phyloP scores from a whole-genome alignment of 768 basidiomycete genomes.

The Boletus fagicola region DNA sequence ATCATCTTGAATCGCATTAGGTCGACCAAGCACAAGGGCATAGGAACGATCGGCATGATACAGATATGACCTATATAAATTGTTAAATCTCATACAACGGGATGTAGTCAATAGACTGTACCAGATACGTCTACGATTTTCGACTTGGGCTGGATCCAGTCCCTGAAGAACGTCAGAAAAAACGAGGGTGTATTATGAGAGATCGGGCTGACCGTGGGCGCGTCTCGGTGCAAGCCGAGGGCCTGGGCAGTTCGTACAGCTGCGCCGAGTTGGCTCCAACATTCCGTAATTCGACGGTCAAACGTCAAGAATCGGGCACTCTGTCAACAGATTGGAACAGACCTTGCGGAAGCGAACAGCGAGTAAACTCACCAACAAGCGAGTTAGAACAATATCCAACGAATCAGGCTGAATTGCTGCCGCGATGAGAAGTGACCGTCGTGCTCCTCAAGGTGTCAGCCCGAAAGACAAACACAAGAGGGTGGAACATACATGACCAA shows the following conservation, averaged over 20 bases:
- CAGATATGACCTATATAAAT: conserved; percentile 66
- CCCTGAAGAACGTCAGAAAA: conserved; percentile 42
- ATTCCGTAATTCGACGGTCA: conserved; percentile 87
- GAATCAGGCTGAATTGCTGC: conserved; percentile 94
- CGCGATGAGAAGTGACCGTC: conserved; percentile 83
- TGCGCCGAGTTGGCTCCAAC: conserved; percentile 94
- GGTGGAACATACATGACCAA: conserved; percentile 78
- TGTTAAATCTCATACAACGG: conserved; percentile 2
- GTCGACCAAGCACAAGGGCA: conserved; percentile 87
- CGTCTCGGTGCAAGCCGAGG: conserved; percentile 89
- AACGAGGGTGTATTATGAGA: neutral
- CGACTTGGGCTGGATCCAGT: conserved; percentile 71
- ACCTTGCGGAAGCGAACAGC: neutral
- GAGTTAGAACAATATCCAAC: conserved; percentile 86
- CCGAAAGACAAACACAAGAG: conserved; percentile 4
- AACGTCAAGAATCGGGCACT: conserved; percentile 69
- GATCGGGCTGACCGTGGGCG: conserved; percentile 61
- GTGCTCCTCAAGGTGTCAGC: conserved; percentile 49
- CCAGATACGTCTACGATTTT: conserved; percentile 92
- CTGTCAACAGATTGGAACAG: conserved; percentile 34
- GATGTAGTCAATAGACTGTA: conserved; percentile 27
- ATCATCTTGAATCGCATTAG: conserved; percentile 84
- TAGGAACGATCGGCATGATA: conserved; percentile 95
- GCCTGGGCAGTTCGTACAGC: conserved; percentile 93
- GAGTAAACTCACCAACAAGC: conserved; percentile 58